Conservation (phyloP, 2,329 filamentous ascomycete genomes). For the Lecanicillium sp. region DNA sequence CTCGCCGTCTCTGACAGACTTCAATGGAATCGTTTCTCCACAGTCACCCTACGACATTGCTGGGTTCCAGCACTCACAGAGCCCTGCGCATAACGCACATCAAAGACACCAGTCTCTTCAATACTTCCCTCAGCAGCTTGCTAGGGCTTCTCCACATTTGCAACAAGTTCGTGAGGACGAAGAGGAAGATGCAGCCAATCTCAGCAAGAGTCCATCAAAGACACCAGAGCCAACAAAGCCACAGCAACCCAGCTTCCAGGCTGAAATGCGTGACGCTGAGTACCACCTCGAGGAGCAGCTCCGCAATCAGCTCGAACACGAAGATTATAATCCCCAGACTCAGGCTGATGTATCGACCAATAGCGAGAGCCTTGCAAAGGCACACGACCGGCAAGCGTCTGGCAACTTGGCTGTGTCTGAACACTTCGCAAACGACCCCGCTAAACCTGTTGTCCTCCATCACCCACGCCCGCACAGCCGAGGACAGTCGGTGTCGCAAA, state of each 20-base stretch:
- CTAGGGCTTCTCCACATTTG: slow-evolving; percentile 51
- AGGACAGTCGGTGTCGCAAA: slow-evolving; percentile 62
- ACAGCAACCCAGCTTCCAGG: slow-evolving; percentile 65
- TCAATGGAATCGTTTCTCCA: slow-evolving; percentile 53
- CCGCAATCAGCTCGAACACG: slow-evolving; percentile 69
- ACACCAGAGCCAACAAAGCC: slow-evolving; percentile 41
- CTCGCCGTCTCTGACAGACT: slow-evolving; percentile 53
- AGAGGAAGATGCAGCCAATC: slow-evolving; percentile 39
- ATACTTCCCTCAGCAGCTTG: slow-evolving; percentile 46
- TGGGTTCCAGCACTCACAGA: slow-evolving; percentile 31
- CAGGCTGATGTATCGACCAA: slow-evolving; percentile 20
- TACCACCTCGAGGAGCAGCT: slow-evolving; percentile 77
- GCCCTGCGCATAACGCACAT: slow-evolving; percentile 36
- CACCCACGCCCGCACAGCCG: slow-evolving; percentile 68
- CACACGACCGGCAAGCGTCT: slow-evolving; percentile 35
- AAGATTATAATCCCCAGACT: slow-evolving; percentile 63
- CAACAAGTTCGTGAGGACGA: slow-evolving; percentile 69
- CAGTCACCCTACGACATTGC: slow-evolving; percentile 54
- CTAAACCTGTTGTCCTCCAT: slow-evolving; percentile 52
- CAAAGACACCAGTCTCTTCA: slow-evolving; percentile 53
- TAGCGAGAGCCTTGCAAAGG: slow-evolving; percentile 16
- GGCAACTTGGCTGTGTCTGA: slow-evolving; percentile 40
- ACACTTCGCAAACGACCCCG: slow-evolving; percentile 44
- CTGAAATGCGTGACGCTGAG: slow-evolving; percentile 77
- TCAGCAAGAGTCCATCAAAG: slow-evolving; percentile 42